phyloP scores from a whole-genome alignment of 768 basidiomycete species.

The Cyclocybe cylindracea region DNA sequence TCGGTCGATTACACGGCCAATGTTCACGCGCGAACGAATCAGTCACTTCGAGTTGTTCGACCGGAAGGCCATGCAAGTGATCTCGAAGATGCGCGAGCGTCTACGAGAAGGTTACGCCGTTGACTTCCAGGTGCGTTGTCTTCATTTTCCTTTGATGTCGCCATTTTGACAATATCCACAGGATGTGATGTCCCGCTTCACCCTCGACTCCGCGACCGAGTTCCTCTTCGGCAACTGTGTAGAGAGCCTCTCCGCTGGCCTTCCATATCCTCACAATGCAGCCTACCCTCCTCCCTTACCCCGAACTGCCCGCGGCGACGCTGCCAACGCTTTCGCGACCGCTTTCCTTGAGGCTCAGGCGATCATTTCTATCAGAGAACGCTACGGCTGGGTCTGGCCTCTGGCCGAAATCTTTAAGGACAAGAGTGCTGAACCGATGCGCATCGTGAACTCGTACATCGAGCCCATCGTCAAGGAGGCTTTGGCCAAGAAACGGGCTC shows the following conservation, averaged over 20 bases:
- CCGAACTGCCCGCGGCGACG: constrained; percentile 23
- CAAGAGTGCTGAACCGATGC: constrained; percentile 47
- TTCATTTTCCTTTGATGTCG: neutral
- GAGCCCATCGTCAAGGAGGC: constrained; percentile 56
- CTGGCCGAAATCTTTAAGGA: constrained; percentile 51
- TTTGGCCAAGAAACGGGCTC: constrained; percentile 38
- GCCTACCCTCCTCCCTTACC: constrained; percentile 21
- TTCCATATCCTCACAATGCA: constrained; percentile 54
- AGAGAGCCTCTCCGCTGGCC: constrained; percentile 47
- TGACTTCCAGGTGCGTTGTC: constrained; percentile 52
- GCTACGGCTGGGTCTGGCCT: constrained; percentile 54
- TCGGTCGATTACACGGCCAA: constrained; percentile 64
- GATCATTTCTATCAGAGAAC: constrained; percentile 40
- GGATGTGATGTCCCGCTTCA: constrained; percentile 64
- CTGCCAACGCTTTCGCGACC: constrained; percentile 43
- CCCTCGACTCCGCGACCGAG: constrained; percentile 66
- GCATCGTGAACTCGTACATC: constrained; percentile 51
- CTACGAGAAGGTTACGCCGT: constrained; percentile 51
- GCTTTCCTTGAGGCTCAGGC: constrained; percentile 53
- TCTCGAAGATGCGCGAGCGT: constrained; percentile 47
- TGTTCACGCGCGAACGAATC: constrained; percentile 61
- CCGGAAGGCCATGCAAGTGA: constrained; percentile 46
- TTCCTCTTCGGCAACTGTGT: constrained; percentile 66
- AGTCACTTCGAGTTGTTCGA: constrained; percentile 64
- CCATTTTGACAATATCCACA: constrained; percentile 14